phyloP scores from a whole-genome alignment of 2,329 filamentous ascomycete species.

The Cladosporium halotolerans region DNA sequence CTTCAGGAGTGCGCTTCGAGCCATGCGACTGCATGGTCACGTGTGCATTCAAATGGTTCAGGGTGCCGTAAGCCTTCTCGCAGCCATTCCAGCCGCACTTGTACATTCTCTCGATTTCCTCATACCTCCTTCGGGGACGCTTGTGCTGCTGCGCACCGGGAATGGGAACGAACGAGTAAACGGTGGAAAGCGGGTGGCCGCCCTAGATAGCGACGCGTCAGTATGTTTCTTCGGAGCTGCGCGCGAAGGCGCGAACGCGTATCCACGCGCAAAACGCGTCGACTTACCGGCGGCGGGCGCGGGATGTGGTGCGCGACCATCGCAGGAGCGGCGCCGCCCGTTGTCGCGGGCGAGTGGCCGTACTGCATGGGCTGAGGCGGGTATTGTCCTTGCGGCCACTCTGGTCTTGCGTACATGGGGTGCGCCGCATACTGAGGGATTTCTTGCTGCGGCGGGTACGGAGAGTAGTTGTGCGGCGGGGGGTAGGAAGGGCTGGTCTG shows the following conservation, averaged over 20 bases:
- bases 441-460: slow-evolving; percentile 75
- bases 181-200: slow-evolving; percentile 58
- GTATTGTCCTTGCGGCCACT: slow-evolving; percentile 63
- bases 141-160: slow-evolving; percentile 97
- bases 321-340: slow-evolving; percentile 50
- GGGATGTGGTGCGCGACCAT: slow-evolving; percentile 53
- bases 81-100: slow-evolving; percentile 98
- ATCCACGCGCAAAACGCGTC: slow-evolving; percentile 5
- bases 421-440: slow-evolving; percentile 73
- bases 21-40: slow-evolving; percentile 99
- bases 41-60: slow-evolving; percentile 96
- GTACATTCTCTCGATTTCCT: slow-evolving; percentile 99
- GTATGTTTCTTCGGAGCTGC: slow-evolving; percentile 4
- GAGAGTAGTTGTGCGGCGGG: slow-evolving; percentile 72
- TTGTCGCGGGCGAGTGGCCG: slow-evolving; percentile 50
- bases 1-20: slow-evolving; percentile 90
- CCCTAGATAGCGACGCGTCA: slow-evolving; percentile 34
- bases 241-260: slow-evolving; percentile 7
- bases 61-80: slow-evolving; percentile 94
- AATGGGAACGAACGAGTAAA: slow-evolving; percentile 97
- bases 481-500: slow-evolving; percentile 87
- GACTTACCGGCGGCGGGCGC: slow-evolving; percentile 57
- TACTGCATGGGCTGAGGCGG: slow-evolving; percentile 42
- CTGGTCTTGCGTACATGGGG: slow-evolving; percentile 59
- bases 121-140: slow-evolving; percentile 83